A percentile compares a stretch with the other conserved stretches of the same genome.
Conservation (phyloP, 345 rosid species). For the Pistacia integerrima region DNA sequence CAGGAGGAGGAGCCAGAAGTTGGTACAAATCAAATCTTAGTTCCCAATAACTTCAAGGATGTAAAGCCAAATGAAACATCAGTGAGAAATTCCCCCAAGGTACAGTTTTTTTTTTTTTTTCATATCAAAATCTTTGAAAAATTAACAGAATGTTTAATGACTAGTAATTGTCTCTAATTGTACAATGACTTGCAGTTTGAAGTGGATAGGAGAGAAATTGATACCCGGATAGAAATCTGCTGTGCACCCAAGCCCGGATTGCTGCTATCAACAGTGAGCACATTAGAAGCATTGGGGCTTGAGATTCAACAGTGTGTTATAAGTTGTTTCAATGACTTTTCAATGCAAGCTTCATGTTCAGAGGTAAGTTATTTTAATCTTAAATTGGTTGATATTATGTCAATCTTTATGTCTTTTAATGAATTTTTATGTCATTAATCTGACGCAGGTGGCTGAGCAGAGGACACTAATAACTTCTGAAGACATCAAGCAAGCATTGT, state of each 20-base stretch:
- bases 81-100: conserved; percentile 90
- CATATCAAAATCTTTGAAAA: conserved; percentile 1
- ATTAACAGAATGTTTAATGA: neutral
- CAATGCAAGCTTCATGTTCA: conserved; percentile 92
- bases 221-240: conserved; percentile 69
- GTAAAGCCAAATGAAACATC: conserved; percentile 51
- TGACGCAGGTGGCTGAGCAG: conserved; percentile 44
- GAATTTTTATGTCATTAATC: neutral
- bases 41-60: conserved; percentile 43
- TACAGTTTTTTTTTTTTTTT: conserved; percentile 17
- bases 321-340: conserved; percentile 89
- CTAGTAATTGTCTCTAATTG: too few species aligned
- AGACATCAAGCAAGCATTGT: conserved; percentile 88
- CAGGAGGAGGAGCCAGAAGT: conserved; percentile 51
- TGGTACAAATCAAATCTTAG: conserved; percentile 37
- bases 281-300: conserved; percentile 80
- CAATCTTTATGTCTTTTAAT: neutral
- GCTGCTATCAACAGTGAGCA: conserved; percentile 72
- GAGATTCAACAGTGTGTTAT: conserved; percentile 92
- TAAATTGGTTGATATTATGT: neutral
- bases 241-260: conserved; percentile 84
- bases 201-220: conserved; percentile 57
- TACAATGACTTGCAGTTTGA: conserved; percentile 56
- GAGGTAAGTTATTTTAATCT: conserved; percentile 44
- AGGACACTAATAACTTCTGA: conserved; percentile 51